Evolutionary conservation across 208 protist species (phyloP).

Genomic region (Trichomonas tenax): DNA sequence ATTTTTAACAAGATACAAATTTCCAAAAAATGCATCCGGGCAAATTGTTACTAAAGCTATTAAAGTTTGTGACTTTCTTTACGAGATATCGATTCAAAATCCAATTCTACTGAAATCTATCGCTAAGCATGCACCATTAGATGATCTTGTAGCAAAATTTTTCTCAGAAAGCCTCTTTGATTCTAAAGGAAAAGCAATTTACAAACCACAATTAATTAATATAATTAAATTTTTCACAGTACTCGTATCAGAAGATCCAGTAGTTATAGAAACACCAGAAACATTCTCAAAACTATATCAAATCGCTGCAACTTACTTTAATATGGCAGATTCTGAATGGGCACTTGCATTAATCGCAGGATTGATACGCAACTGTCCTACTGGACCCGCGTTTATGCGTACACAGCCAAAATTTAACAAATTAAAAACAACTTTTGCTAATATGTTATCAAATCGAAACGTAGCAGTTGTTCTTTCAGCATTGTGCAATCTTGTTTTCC

Average conservation of each 20-base stretch:
- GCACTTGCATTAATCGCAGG: neutral
- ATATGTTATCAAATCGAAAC: neutral
- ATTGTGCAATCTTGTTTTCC: neutral
- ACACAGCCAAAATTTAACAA: neutral
- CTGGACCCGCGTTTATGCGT: neutral
- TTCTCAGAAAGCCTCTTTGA: neutral
- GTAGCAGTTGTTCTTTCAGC: neutral
- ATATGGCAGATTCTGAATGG: neutral
- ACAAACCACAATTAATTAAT: neutral
- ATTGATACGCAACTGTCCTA: neutral
- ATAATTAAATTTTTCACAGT: neutral
- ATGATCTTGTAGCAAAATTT: neutral
- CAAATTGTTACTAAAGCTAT: neutral
- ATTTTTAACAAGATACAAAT: neutral
- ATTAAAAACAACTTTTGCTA: neutral
- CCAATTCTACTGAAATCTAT: neutral
- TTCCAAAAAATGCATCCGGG: neutral
- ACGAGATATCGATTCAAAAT: neutral
- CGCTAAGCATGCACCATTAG: neutral
- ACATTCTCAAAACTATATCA: neutral
- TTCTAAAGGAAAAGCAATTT: neutral
- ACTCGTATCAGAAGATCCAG: neutral
- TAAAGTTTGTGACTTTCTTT: neutral
- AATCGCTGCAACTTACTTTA: neutral
- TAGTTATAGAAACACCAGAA: neutral